Percentiles rank a stretch among this genome's conserved stretches.
Conservation (phyloP, 208 protist genomes). For the Trichomonas gallinae region DNA sequence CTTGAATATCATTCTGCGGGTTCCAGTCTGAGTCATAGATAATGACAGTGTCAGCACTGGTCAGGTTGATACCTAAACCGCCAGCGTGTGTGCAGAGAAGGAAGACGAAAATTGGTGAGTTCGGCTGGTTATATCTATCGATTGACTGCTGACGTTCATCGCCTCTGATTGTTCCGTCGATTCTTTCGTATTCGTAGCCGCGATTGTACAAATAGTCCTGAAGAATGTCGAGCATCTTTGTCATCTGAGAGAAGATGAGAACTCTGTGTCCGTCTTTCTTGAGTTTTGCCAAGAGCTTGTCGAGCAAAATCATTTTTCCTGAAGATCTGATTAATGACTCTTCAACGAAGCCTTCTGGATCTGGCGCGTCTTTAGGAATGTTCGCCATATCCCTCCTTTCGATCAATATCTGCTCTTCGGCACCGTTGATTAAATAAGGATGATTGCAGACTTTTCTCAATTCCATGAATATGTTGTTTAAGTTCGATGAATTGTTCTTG, state of each 20-base stretch:
- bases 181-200: constrained; percentile 48
- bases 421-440: constrained; percentile 53
- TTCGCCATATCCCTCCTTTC: neutral
- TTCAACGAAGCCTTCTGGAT: neutral
- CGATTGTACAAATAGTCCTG: constrained; percentile 34
- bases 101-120: constrained; percentile 34
- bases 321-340: constrained; percentile 35
- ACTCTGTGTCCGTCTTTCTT: constrained; percentile 58
- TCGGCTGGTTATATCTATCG: constrained; percentile 28
- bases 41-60: constrained; percentile 47
- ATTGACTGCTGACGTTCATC: constrained; percentile 35
- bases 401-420: constrained; percentile 6
- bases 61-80: constrained; percentile 48
- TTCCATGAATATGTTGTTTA: constrained; percentile 41
- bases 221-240: constrained; percentile 42
- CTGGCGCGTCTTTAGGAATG: neutral
- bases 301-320: constrained; percentile 50
- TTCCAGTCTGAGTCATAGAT: constrained; percentile 53
- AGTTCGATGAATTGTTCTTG: neutral
- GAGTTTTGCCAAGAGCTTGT: constrained; percentile 42
- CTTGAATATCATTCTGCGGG: constrained; percentile 51
- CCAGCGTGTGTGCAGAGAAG: constrained; percentile 43
- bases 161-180: constrained; percentile 34
- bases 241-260: constrained; percentile 97
- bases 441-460: constrained; percentile 76